phyloP scores from a whole-genome alignment of 805 yeast species.

The Pichia kluyveri region DNA sequence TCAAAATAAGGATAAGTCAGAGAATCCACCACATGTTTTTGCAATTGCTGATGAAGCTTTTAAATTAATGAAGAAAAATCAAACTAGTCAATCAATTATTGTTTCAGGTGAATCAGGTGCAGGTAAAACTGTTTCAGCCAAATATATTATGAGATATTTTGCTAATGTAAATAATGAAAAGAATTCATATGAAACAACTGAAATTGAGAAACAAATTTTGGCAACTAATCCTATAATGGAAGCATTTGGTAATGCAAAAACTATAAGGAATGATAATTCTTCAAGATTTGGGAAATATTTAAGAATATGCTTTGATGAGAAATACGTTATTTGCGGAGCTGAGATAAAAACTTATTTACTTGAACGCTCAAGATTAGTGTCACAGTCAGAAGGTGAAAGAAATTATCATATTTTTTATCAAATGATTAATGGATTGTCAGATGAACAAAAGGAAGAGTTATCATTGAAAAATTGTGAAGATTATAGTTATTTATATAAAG shows the following conservation, averaged over 20 bases:
- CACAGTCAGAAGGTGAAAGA: slow-evolving; percentile 80
- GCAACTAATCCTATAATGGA: slow-evolving; percentile 98
- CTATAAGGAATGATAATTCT: slow-evolving; percentile 94
- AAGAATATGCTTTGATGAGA: slow-evolving; percentile 74
- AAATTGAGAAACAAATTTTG: slow-evolving; percentile 84
- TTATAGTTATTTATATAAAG: slow-evolving; percentile 79
- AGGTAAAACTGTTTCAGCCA: slow-evolving; percentile 95
- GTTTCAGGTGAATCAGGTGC: slow-evolving; percentile 99
- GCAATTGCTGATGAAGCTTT: slow-evolving; percentile 98
- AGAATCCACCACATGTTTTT: slow-evolving; percentile 91
- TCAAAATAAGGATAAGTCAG: slow-evolving; percentile 86
- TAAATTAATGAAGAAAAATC: slow-evolving; percentile 79
- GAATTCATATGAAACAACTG: slow-evolving; percentile 41
- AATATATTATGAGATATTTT: slow-evolving; percentile 93
- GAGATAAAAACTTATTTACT: slow-evolving; percentile 83
- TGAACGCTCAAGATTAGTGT: slow-evolving; percentile 89
- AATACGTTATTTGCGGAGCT: slow-evolving; percentile 84
- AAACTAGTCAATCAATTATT: slow-evolving; percentile 85
- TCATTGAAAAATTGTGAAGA: slow-evolving; percentile 57
- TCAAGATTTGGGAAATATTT: slow-evolving; percentile 95
- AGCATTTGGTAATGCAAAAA: slow-evolving; percentile 97
- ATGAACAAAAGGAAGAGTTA: slow-evolving; percentile 45
- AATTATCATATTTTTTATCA: slow-evolving; percentile 95
- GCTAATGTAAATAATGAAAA: slow-evolving; percentile 72
- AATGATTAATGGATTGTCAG: slow-evolving; percentile 63